phyloP scores from a whole-genome alignment of 2,329 filamentous ascomycete genomes.

The Paraphaeosphaeria sporulosa region DNA sequence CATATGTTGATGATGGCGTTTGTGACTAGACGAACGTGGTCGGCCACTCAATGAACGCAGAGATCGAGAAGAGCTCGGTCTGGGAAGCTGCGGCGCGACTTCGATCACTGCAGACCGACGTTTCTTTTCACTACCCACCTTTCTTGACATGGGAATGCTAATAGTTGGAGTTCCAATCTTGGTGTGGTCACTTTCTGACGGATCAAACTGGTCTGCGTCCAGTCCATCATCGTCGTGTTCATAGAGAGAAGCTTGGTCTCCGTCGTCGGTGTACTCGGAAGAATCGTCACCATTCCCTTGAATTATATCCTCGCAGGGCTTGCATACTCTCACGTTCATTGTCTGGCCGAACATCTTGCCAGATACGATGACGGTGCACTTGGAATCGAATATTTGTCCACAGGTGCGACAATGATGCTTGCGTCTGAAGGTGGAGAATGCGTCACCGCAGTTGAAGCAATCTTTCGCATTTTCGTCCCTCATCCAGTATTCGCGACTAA shows the following conservation, averaged over 20 bases:
- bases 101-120: slow-evolving; percentile 89
- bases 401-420: slow-evolving; percentile 96
- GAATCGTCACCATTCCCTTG: slow-evolving; percentile 89
- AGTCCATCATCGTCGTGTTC: slow-evolving; percentile 40
- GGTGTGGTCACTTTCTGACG: slow-evolving; percentile 48
- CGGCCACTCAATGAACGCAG: slow-evolving; percentile 76
- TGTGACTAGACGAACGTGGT: slow-evolving; percentile 79
- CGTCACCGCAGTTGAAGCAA: slow-evolving; percentile 89
- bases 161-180: slow-evolving; percentile 65
- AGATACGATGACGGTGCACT: slow-evolving; percentile 91
- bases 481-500: slow-evolving; percentile 99
- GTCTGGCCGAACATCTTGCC: slow-evolving; percentile 87
- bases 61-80: slow-evolving; percentile 94
- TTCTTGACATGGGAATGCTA: slow-evolving; percentile 70
- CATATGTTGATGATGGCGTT: slow-evolving; percentile 82
- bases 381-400: slow-evolving; percentile 98
- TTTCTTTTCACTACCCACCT: slow-evolving; percentile 77
- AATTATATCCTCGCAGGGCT: slow-evolving; percentile 89
- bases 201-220: slow-evolving; percentile 34
- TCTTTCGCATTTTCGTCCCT: slow-evolving; percentile 97
- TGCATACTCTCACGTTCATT: slow-evolving; percentile 87
- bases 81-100: slow-evolving; percentile 79
- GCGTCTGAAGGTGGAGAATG: slow-evolving; percentile 90
- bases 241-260: slow-evolving; percentile 67
- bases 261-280: slow-evolving; percentile 87